Base-by-base conservation (phyloP, 140 eudicot genomes). In the Oenanthe javanica region DNA sequence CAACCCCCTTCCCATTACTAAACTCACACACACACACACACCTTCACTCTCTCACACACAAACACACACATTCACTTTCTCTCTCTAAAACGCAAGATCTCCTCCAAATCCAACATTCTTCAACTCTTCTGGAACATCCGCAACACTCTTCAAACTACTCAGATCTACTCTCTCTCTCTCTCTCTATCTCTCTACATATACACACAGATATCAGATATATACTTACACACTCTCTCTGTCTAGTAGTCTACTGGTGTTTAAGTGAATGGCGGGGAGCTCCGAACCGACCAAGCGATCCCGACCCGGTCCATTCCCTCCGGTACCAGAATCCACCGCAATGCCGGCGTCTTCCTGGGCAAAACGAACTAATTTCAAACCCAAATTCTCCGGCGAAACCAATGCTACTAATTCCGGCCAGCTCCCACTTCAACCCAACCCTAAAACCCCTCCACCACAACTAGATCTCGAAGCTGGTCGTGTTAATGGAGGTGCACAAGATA, bases 281-380 rank as follows among this genome's bases (percentile, higher is more conserved):
- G 98, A 92, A 90, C 91, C 96, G 61, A 84, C 72, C 21, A 89
- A 88, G 88, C 88, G 78, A 46, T 88, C 90, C 31, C 81, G 85
- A 40, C 97, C 93, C 84, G 89, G 86, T 2, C 89, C 86, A 79
- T 81, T 84, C 86, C 89, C 91, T 18, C 92, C 97, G 0, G 89
- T 81, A 47, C 90, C 88, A 40, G 90, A 90, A 27, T 70, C 94
- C 46, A 61, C 84, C 57, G 85, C 96, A 88, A 87, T 92, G 87
- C 98, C 96, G 82, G 93, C 96, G 13, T 83, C 96, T 6, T 84
- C 97, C 2, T 95, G 97, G 99, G 97, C 98, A 21, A 94, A 94
- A 83, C 88, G 89, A 54, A 94, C 95, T 72, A 97, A 97, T 1
- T 94, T 92, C 79, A 93, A 90, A 46, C 98, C 97, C 18, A 92